Conservation (phyloP, 352 stramenopile species). For the Paralagenidium karlingii region DNA sequence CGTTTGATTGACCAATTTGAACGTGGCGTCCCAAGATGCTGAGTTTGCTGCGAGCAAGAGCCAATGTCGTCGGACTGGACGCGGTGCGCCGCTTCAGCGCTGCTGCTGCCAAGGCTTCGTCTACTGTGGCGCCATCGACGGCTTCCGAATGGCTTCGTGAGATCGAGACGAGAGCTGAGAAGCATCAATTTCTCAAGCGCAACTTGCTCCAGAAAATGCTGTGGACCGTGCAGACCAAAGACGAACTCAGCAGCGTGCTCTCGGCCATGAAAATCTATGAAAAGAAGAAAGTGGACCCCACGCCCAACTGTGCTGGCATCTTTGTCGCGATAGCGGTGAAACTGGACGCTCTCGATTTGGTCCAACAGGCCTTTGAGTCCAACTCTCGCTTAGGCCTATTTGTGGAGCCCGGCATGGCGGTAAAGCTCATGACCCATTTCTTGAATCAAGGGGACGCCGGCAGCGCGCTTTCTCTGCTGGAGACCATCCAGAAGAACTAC, state of each 20-base stretch:
- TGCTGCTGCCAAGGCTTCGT: too few relatives aligned
- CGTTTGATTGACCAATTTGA: too few relatives aligned
- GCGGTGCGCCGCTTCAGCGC: too few relatives aligned
- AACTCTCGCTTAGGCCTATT: slow-evolving; percentile 79
- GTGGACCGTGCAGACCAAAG: slow-evolving; percentile 66
- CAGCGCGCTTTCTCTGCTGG: too few relatives aligned
- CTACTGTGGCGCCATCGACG: too few relatives aligned
- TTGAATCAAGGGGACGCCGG: slow-evolving; percentile 66
- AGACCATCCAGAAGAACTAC: too few relatives aligned
- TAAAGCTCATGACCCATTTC: slow-evolving; percentile 76
- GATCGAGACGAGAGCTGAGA: slow-evolving; percentile 52
- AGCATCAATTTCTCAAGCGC: slow-evolving; percentile 70
- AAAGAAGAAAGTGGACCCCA: slow-evolving; percentile 69
- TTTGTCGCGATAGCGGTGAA: slow-evolving; percentile 78
- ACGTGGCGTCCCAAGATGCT: too few relatives aligned
- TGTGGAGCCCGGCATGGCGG: slow-evolving; percentile 62
- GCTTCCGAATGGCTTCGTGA: slow-evolving; percentile 81
- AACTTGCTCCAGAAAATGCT: slow-evolving; percentile 74
- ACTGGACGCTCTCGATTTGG: slow-evolving; percentile 51
- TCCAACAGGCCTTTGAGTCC: slow-evolving; percentile 59
- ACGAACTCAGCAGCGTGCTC: slow-evolving; percentile 62
- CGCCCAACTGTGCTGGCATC: slow-evolving; percentile 49
- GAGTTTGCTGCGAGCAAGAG: too few relatives aligned
- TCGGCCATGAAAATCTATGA: slow-evolving; percentile 84
- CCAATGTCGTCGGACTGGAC: too few relatives aligned